Conservation (phyloP, 306 rosid genomes). For the Inga oerstediana region DNA sequence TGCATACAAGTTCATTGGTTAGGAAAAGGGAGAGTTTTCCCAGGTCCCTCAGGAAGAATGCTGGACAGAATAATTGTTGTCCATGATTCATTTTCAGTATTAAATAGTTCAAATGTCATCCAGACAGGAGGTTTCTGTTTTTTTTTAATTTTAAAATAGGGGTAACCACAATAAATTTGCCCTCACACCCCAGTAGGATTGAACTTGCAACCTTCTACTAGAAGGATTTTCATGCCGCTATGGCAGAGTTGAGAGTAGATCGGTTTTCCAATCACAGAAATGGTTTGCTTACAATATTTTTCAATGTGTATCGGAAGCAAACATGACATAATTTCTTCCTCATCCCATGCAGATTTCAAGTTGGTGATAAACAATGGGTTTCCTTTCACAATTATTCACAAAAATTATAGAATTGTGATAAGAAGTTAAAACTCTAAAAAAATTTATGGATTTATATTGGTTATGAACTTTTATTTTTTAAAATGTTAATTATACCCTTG, state of each 20-base stretch:
- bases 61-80: not conserved
- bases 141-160: not conserved
- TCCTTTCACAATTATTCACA: not conserved
- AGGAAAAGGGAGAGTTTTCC: constrained; percentile 2
- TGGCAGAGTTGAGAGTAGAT: not conserved
- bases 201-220: not conserved
- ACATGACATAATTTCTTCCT: constrained; percentile 24
- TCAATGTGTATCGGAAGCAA: not conserved
- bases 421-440: not conserved
- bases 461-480: not conserved
- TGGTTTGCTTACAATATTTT: not conserved
- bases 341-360: constrained; percentile 7
- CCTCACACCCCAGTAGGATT: not conserved
- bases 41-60: not conserved
- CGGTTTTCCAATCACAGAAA: constrained; percentile 17
- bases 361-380: constrained; percentile 25
- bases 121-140: not conserved
- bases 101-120: not conserved
- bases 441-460: constrained; percentile 12
- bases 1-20: not conserved
- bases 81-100: constrained; percentile 24
- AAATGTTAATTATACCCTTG: not conserved
- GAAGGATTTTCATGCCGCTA: not conserved
- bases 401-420: constrained; percentile 23
- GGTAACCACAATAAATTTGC: not conserved